phyloP scores from a whole-genome alignment of 192 early-diverging fungal genomes.

The Entomortierella lignicola region DNA sequence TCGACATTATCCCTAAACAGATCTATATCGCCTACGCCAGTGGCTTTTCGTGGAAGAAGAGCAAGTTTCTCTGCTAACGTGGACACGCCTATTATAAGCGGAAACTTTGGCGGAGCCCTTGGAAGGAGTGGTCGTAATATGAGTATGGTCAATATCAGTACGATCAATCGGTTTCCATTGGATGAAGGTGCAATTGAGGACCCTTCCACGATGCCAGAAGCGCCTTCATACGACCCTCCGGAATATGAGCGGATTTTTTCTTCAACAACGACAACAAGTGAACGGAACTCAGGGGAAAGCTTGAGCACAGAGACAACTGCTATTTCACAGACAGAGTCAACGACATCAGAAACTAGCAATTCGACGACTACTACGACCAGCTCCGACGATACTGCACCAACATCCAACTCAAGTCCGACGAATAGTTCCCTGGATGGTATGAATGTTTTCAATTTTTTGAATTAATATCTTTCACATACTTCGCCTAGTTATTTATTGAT shows the following conservation, averaged over 20 bases:
- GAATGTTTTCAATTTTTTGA: not conserved
- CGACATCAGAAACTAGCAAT: not conserved
- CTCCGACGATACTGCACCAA: not conserved
- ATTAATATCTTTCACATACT: too few species aligned
- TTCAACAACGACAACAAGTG: slow-evolving; percentile 4
- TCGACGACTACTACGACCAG: too few species aligned
- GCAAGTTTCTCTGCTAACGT: slow-evolving; percentile 53
- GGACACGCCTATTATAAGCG: slow-evolving; percentile 20
- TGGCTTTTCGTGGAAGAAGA: slow-evolving; percentile 26
- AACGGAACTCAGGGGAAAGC: slow-evolving; percentile 19
- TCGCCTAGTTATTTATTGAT: not conserved
- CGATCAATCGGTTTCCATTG: slow-evolving; percentile 13
- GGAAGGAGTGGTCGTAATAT: slow-evolving; percentile 21
- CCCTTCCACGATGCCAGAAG: slow-evolving; percentile 29
- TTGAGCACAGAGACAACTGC: not conserved
- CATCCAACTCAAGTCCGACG: slow-evolving; percentile 2
- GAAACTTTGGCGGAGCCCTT: slow-evolving; percentile 6
- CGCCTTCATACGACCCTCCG: slow-evolving; percentile 49
- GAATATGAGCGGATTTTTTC: slow-evolving; percentile 32
- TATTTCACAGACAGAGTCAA: not conserved
- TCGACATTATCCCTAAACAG: slow-evolving; percentile 33
- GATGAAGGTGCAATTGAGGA: slow-evolving; percentile 8
- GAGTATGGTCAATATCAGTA: slow-evolving; percentile 53
- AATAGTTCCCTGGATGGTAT: slow-evolving; percentile 19
- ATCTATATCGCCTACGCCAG: slow-evolving; percentile 28